Base-by-base conservation (phyloP, 495 filamentous ascomycete species). In the Penicillium odoratum region DNA sequence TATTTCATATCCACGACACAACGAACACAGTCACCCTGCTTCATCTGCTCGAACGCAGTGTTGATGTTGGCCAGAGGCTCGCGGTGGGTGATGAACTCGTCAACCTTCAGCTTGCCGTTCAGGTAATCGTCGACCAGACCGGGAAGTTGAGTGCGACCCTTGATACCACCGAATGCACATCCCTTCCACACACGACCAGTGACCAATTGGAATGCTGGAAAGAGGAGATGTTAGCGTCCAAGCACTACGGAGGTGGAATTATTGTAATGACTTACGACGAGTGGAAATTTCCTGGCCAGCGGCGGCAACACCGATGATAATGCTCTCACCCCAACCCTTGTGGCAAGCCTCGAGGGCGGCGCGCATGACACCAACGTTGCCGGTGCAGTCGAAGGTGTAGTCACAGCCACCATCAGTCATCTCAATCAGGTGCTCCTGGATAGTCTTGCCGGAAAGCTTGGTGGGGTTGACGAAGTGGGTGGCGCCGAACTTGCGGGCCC, bases 401-500 rank as follows among this genome's bases (percentile, higher is more conserved):
- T 98, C 94, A 69, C 92, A 94, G 16, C 94, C 94, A 57, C 94
- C 94, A 71, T 98, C 94, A n/a, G 94, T 98, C 89, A 98, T 91
- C 78, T 98, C 94, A 62, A 97, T 87, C 56, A 98, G 80, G 76
- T 90, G 82, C 66, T 95, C 91, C 72, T 95, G 90, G 56, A 97
- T 88, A 54, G 81, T 91, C 82, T 91, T 84, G 29, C 77, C 74
- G 48, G 83, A 83, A 46, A 97, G 74, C 74, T 89, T 86, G 49
- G 85, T 88, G 18, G 94, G 95, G 80, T 98, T 98, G 57, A 98
- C 89, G 64, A 98, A 98, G 74, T 98, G 84, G 29, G 95, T 98
- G 28, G 93, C 94, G 46, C 94, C 94, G 68, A 98, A 98, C 78
- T 96, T 95, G 76, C 83, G 83, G 3, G 88, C 76, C 94, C 95